Evolutionary conservation across 164 flowering plant genomes (phyloP), one percentile per base, ranked within the genome.

Genomic region (Pachysandra terminalis): DNA sequence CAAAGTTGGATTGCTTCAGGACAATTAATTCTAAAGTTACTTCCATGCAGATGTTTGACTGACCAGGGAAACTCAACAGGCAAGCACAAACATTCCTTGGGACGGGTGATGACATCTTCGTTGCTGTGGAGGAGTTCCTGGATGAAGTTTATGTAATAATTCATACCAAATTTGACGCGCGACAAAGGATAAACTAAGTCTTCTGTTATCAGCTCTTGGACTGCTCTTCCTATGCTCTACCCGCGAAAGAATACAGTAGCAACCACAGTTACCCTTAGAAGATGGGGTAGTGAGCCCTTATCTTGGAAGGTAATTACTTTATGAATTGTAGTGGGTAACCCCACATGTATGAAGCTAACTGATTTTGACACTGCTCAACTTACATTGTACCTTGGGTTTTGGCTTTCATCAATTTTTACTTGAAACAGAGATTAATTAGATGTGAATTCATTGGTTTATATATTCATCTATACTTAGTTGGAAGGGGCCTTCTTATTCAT

Each of bases 41-140:
- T 71, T 70, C 26, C 60, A 22, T 78, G 79, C 83, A 82, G 86
- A 78, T 77, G 81, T 78, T 70, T 80, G 83, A 80, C 24, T 53
- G 74, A 56, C 65, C 10, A 61, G 66, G 59, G 58, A 75, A 76
- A 56, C 59, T 56, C 67, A 22, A 35, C 55, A 45, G 60, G 61
- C 61, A 56, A 66, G 66, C 66, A 17, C 61, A 70, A 52, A 37
- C 37, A 19, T 70, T 67, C 35, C 70, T 61, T 56, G n/a, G 63
- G 69, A 52, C 23, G 21, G 64, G 26, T 66, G 8, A 25, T 40
- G 41, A 32, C 61, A 52, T 60, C 55, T 54, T 65, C 66, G 49
- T 21, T 59, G 32, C 57, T 62, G 71, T 64, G 68, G 64, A 60
- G 64, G 67, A 64, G 52, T 57, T 40, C 57, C 1, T 19, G 59